Evolutionary conservation across 1,139 yeast genomes (phyloP), one percentile per base, ranked within the genome.

Genomic region (Pichia sp.): DNA sequence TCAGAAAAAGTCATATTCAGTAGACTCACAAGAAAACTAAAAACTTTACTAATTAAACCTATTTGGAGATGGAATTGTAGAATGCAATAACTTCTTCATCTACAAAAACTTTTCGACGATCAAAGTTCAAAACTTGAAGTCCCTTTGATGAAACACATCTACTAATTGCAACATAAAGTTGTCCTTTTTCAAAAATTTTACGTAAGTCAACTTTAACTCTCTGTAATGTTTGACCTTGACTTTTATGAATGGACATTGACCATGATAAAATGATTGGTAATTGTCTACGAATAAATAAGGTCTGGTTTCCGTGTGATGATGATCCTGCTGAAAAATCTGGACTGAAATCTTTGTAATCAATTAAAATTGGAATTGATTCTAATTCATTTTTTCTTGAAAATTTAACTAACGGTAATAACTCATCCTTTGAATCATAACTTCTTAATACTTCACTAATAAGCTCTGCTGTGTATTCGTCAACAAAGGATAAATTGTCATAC

Each of bases 191-290:
- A 61, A 88, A 88, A 29, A 82, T 77, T 55, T 74, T 76, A 29
- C 74, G 69, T 48, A 88, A 68, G 59, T 88, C 94, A 6, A 88
- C 92, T 54, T 78, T 74, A n/a, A 88, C 81, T 49, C 94, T 67
- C 38, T 79, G 82, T 45, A 88, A 73, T 0, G 97, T 86, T 67
- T 88, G 96, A 2, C 97, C 97, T 66, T 88, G 97, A 0, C 96
- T 82, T 60, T 88, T 88, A 64, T 88, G 97, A 46, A 88, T 88
- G 0, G 96, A 86, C 59, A 88, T 67, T 0, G 96, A 95, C 95
- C 96, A 88, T 13, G 96, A 82, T 36, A 85, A 70, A 47, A 86
- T 70, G 36, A 88, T 69, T 0, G 96, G 97, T 5, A 86, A 57
- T 62, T 88, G 96, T 0, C 54, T 58, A 56, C 94, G 73, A 15